These are phyloP conservation scores for Aspergillus steynii DNA, from an alignment of 495 filamentous ascomycete genomes.

Conservation along the genomic window DNA sequence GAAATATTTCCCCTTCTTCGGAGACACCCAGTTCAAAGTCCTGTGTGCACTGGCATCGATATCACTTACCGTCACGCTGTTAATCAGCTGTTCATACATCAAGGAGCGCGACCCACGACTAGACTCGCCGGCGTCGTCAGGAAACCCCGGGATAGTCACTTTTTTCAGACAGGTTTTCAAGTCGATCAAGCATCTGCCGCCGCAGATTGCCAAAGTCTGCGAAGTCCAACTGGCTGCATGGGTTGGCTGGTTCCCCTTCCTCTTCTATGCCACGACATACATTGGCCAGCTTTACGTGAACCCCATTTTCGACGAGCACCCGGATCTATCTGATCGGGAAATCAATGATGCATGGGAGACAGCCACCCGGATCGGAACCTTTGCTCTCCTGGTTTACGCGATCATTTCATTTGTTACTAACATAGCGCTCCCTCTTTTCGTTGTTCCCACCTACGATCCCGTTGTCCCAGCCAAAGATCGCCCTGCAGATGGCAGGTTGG, in stretches of 20 bases:
- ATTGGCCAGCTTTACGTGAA: constrained; percentile 88
- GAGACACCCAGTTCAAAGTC: constrained; percentile 84
- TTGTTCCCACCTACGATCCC: constrained; percentile 67
- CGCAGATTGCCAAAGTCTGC: constrained; percentile 79
- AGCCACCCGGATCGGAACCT: constrained; percentile 78
- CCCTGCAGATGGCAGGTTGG: constrained; percentile 14
- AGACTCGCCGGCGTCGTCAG: constrained; percentile 59
- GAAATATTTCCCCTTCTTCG: constrained; percentile 68
- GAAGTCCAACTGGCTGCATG: constrained; percentile 86
- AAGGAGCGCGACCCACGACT: constrained; percentile 76
- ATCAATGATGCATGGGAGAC: constrained; percentile 77
- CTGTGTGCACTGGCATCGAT: constrained; percentile 80
- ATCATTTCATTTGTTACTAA: constrained; percentile 77
- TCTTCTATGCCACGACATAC: constrained; percentile 91
- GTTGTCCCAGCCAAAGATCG: constrained; percentile 8
- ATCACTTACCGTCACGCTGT: constrained; percentile 63
- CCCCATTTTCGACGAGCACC: constrained; percentile 72
- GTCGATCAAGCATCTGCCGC: constrained; percentile 72
- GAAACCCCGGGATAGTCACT: constrained; percentile 62
- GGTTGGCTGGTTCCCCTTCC: constrained; percentile 94
- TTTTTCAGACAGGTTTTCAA: constrained; percentile 80
- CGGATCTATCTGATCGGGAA: constrained; percentile 70
- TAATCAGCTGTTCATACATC: constrained; percentile 64
- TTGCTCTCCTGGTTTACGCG: constrained; percentile 84
- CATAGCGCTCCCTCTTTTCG: constrained; percentile 77